phyloP scores from a whole-genome alignment of 2,329 filamentous ascomycete genomes.

The Ophiostoma fasciatum region DNA sequence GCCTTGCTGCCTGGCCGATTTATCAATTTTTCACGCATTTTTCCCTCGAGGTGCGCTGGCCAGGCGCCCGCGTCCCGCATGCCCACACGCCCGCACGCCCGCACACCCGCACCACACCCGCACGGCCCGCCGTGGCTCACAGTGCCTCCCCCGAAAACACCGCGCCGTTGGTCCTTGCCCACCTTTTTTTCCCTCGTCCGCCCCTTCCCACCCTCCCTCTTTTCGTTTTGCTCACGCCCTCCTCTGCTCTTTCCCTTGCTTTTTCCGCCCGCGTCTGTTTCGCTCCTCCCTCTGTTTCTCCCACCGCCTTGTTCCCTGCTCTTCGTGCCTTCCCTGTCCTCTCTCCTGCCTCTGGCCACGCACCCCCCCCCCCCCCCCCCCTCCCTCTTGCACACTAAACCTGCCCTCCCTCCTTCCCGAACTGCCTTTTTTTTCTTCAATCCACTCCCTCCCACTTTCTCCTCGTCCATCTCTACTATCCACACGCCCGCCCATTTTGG shows the following conservation, averaged over 20 bases:
- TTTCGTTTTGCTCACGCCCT: background rate
- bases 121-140: no score
- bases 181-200: no score
- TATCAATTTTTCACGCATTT: constrained; percentile 1
- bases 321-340: background rate
- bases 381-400: constrained; percentile 11
- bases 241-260: no score
- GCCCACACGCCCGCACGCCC: no score
- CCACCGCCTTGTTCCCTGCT: background rate
- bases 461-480: constrained; percentile 13
- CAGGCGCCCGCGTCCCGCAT: no score
- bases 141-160: constrained; percentile 1
- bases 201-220: background rate
- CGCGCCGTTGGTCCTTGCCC: background rate
- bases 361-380: constrained; percentile 3
- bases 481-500: constrained; percentile 10
- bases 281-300: background rate
- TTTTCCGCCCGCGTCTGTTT: background rate
- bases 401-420: constrained; percentile 9
- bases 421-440: constrained; percentile 11
- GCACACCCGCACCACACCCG: no score
- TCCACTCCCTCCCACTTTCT: constrained; percentile 12
- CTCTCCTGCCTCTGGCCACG: background rate
- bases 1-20: background rate
- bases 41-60: no score